These are phyloP conservation scores for Zygosaccharomyces gambellarensis DNA, from an alignment of 805 yeast genomes.

Conservation along the genomic window DNA sequence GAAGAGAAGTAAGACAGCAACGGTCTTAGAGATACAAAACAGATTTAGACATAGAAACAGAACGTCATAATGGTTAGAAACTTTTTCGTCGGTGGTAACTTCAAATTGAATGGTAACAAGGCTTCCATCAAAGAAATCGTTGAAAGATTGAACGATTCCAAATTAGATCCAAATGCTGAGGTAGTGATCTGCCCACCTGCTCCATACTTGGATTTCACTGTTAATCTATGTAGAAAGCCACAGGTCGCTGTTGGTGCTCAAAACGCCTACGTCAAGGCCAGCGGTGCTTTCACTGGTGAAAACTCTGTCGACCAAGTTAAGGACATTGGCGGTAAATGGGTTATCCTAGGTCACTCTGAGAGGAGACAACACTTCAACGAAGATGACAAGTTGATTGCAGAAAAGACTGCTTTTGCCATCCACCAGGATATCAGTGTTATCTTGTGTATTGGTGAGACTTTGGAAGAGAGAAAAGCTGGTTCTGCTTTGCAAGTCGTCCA, in stretches of 20 bases:
- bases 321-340: slow-evolving; percentile 93
- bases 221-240: slow-evolving; percentile 57
- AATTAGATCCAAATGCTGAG: slow-evolving; percentile 72
- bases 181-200: slow-evolving; percentile 97
- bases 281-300: slow-evolving; percentile 99
- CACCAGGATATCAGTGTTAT: slow-evolving; percentile 87
- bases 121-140: slow-evolving; percentile 79
- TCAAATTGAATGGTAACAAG: slow-evolving; percentile 96
- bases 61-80: slow-evolving; percentile 58
- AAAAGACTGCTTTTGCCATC: slow-evolving; percentile 89
- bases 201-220: slow-evolving; percentile 79
- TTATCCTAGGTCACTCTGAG: slow-evolving; percentile 96
- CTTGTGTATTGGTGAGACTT: slow-evolving; percentile 95
- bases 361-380: slow-evolving; percentile 93
- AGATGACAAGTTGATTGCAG: slow-evolving; percentile 84
- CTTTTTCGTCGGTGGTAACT: slow-evolving; percentile 99
- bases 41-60: background rate
- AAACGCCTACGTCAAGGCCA: slow-evolving; percentile 78
- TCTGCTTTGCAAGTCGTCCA: slow-evolving; percentile 80
- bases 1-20: background rate
- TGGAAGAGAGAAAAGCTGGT: slow-evolving; percentile 89
- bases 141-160: slow-evolving; percentile 73
- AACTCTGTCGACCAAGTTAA: slow-evolving; percentile 80
- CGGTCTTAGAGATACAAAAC: background rate
- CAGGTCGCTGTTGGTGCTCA: slow-evolving; percentile 85